Base-by-base conservation (phyloP, 108 stramenopile genomes). In the Cafeteria roenbergensis region DNA sequence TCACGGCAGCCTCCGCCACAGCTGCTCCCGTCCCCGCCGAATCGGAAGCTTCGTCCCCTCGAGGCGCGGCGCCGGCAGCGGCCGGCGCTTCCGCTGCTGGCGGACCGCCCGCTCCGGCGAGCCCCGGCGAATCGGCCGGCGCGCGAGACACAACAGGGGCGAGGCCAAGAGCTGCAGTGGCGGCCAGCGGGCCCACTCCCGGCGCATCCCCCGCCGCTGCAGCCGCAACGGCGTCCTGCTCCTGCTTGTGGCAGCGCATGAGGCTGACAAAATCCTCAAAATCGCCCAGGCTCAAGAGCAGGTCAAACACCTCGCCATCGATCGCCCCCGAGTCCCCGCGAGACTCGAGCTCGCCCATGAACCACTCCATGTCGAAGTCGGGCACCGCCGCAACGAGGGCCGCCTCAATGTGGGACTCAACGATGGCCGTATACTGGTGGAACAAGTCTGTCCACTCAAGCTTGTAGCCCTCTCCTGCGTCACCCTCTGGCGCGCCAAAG, bases 181-280 rank as follows among this genome's bases (percentile, higher is more conserved):
- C n/a, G n/a, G n/a, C n/a, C n/a, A n/a, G n/a, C n/a, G n/a, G n/a
- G n/a, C n/a, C n/a, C n/a, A n/a, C n/a, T n/a, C n/a, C n/a, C n/a
- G n/a, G n/a, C n/a, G n/a, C n/a, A n/a, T n/a, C n/a, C n/a, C n/a
- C n/a, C n/a, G n/a, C n/a, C n/a, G n/a, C n/a, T n/a, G n/a, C n/a
- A n/a, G n/a, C n/a, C n/a, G n/a, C n/a, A n/a, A n/a, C n/a, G n/a
- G n/a, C n/a, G n/a, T n/a, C n/a, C n/a, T n/a, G n/a, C 34, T 57
- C 31, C 28, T 54, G 28, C 59, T 68, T 76, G 32, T 76, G 57
- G 12, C 70, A 65, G n/a, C 79, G 27, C 80, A 81, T 81, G 33
- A 81, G 70, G 31, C 29, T 26, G 69, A 77, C 79, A 72, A 81
- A 81, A 62, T 81, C 80, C 12, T 42, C 42, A 63, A 79, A 81